Evolutionary conservation across 23 red algal genomes (phyloP).

Genomic region (Agarophyton chilense): DNA sequence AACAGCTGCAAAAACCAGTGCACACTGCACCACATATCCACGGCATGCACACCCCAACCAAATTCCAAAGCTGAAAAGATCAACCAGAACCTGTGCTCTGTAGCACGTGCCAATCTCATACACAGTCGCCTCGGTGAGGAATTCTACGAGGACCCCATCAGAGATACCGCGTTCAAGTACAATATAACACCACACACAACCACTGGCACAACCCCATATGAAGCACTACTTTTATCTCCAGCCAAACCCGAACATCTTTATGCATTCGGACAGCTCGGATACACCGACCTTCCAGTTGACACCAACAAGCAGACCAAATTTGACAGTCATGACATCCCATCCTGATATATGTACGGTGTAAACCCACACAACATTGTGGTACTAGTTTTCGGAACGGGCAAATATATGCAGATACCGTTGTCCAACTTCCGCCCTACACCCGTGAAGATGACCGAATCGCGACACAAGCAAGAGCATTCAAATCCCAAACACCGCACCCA

Average conservation of each 20-base stretch:
- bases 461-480: background rate
- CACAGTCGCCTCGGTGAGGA: background rate
- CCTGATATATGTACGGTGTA: background rate
- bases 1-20: background rate
- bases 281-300: background rate
- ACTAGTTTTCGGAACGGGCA: background rate
- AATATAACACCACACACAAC: conserved; percentile 8
- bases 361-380: background rate
- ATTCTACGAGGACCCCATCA: background rate
- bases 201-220: background rate
- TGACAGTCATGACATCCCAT: background rate
- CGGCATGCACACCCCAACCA: background rate
- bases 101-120: background rate
- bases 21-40: background rate
- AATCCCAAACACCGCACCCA: background rate
- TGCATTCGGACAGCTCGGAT: conserved; percentile 11
- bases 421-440: background rate
- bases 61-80: background rate
- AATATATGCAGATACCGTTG: background rate
- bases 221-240: background rate
- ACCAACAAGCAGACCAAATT: background rate
- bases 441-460: background rate
- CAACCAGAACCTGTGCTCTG: background rate
- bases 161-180: conserved; percentile 8
- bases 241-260: background rate